A percentile compares a stretch with the other conserved stretches of the same genome.
These are phyloP conservation scores for Ambrosia trifida DNA, from an alignment of 129 eudicot species.

Conservation along the genomic window DNA sequence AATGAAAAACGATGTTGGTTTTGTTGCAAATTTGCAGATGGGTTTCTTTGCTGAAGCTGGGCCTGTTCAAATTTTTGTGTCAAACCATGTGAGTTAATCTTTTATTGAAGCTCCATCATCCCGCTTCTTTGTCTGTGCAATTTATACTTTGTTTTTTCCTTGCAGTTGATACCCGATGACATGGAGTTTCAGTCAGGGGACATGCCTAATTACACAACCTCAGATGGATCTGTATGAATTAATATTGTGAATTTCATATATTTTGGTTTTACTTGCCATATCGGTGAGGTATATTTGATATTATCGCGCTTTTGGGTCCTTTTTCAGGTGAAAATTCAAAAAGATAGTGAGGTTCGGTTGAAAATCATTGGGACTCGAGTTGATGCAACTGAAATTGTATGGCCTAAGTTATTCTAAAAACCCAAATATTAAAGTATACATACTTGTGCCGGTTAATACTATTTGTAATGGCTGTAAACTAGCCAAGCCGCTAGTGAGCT, in stretches of 20 bases:
- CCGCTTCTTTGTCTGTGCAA: not conserved
- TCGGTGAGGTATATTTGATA: conserved; percentile 1
- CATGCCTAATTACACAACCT: conserved; percentile 88
- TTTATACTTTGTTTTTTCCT: not conserved
- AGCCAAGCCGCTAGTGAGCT: too few species aligned
- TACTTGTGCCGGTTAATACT: too few species aligned
- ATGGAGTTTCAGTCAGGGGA: conserved; percentile 98
- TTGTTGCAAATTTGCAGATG: conserved; percentile 58
- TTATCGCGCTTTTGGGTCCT: not conserved
- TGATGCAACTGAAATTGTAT: conserved; percentile 93
- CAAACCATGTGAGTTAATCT: conserved; percentile 70
- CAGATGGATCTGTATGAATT: conserved; percentile 85
- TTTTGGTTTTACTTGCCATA: not conserved
- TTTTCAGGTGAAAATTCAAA: conserved; percentile 84
- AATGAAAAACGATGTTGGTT: too few species aligned
- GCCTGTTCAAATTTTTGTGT: conserved; percentile 91
- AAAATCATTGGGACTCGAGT: conserved; percentile 96
- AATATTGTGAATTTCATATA: not conserved
- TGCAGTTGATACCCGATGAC: conserved; percentile 94
- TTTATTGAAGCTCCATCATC: not conserved
- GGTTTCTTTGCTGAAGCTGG: conserved; percentile 98
- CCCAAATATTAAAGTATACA: not conserved
- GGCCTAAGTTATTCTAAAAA: conserved; percentile 5
- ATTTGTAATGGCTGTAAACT: too few species aligned
- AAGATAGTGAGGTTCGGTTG: conserved; percentile 88